phyloP scores from a whole-genome alignment of 176 grass and related monocot species.

The Cenchrus americanus region DNA sequence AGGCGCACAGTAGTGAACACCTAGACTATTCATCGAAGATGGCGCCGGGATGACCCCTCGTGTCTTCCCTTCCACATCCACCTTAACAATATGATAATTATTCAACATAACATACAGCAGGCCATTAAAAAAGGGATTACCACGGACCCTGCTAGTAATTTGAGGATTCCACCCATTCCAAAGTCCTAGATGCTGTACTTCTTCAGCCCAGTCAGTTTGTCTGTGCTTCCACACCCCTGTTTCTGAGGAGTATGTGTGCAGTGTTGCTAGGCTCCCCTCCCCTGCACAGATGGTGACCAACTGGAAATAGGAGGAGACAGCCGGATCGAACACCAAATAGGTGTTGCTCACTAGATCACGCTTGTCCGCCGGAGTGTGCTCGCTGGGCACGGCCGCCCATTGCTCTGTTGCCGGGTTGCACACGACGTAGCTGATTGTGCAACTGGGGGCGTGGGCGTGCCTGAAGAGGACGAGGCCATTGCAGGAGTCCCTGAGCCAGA shows the following conservation, averaged over 20 bases:
- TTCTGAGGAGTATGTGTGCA: neutral
- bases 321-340: neutral
- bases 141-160: neutral
- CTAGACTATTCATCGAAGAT: neutral
- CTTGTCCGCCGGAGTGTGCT: neutral
- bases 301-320: neutral
- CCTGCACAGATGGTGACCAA: neutral
- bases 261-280: too few relatives aligned
- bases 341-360: neutral
- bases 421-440: neutral
- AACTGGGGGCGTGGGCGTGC: neutral
- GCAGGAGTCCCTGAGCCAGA: neutral
- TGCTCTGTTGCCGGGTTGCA: conserved; percentile 13
- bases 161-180: rapidly evolving
- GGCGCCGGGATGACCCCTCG: neutral
- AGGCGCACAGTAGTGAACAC: neutral
- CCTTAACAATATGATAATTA: neutral
- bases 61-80: neutral
- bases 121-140: neutral
- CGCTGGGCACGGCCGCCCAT: neutral
- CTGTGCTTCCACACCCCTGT: neutral
- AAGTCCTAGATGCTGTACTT: too few relatives aligned
- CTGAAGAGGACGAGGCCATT: conserved; percentile 24
- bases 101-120: neutral
- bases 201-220: neutral